These are phyloP conservation scores for Kwoniella sp. DNA, from an alignment of 768 basidiomycete species.

Conservation along the genomic window DNA sequence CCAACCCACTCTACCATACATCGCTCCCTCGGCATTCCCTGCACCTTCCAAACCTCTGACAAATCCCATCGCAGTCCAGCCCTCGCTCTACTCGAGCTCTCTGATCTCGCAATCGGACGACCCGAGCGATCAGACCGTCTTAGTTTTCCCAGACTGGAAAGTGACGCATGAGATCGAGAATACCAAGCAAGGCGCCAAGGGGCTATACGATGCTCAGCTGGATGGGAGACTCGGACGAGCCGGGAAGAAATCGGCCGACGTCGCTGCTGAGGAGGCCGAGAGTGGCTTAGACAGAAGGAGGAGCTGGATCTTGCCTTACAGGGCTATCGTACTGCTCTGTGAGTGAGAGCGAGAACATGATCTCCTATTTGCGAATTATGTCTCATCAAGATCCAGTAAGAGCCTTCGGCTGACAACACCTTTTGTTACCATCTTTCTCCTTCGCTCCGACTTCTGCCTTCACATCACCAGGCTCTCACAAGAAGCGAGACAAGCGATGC, in stretches of 20 bases:
- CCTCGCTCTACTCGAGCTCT: conserved; percentile 82
- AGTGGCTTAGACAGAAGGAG: conserved; percentile 60
- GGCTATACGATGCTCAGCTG: conserved; percentile 68
- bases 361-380: too few relatives aligned
- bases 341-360: too few relatives aligned
- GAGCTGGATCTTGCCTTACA: conserved; percentile 84
- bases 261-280: conserved; percentile 8
- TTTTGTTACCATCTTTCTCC: not conserved
- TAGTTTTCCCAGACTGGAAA: conserved; percentile 91
- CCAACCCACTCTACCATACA: conserved; percentile 18
- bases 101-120: conserved; percentile 72
- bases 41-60: conserved; percentile 50
- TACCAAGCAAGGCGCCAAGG: conserved; percentile 67
- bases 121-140: conserved; percentile 70
- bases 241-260: conserved; percentile 11
- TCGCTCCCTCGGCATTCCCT: conserved; percentile 20
- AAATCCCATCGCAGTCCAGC: conserved; percentile 59
- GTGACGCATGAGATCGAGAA: conserved; percentile 73
- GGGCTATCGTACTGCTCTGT: conserved; percentile 88
- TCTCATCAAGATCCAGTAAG: too few relatives aligned
- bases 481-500: conserved; percentile 88
- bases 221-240: conserved; percentile 59
- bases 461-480: conserved; percentile 79
- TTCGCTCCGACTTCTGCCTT: not conserved
- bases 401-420: not conserved